Evolutionary conservation across 768 basidiomycete species (phyloP), one percentile per base, ranked within the genome.

Genomic region (Gyrodon lividus): DNA sequence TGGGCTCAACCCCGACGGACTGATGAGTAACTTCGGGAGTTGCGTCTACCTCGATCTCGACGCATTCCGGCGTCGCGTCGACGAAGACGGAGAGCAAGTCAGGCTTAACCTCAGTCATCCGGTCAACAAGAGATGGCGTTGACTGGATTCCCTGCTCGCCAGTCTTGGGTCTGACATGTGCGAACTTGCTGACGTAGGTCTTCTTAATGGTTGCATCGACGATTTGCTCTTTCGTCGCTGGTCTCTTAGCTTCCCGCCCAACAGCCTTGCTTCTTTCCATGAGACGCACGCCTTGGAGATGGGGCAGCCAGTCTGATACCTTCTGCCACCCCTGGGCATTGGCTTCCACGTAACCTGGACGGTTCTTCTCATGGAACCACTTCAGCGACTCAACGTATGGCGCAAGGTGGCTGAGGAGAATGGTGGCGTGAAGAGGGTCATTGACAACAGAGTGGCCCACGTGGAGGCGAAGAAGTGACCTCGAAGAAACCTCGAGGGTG

Each of bases 351-450:
- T 76, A 85, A 5, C 86, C 85, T 0, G 80, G 76, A n/a, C 87
- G 76, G 59, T 81, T 89, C 69, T 84, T 86, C 61, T 88, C 87
- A 59, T 85, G 81, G 75, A 89, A 89, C 81, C 80, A 89, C 67
- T 83, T 86, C 46, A 91, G 67, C 23, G 70, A 74, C 62, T 89
- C 86, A 40, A 89, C 73, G 61, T 75, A 72, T 34, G 89, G 87
- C n/a, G 84, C 81, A 46, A 91, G 69, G 65, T 91, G 88, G 67
- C 88, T 90, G 54, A 91, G 76, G 51, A 87, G 76, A 59, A 90
- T 82, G 24, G 86, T 77, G 19, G 81, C 74, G 51, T 83, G 82
- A 50, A 91, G 76, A n/a, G 84, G 78, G 59, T 90, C 86, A 50
- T 71, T 70, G 49, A 83, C 75, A 77, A 81, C 84, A 34, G 88